Evolutionary conservation across 805 yeast species (phyloP), one percentile per base, ranked within the genome.

Genomic region (Kurtzmaniella fragi): DNA sequence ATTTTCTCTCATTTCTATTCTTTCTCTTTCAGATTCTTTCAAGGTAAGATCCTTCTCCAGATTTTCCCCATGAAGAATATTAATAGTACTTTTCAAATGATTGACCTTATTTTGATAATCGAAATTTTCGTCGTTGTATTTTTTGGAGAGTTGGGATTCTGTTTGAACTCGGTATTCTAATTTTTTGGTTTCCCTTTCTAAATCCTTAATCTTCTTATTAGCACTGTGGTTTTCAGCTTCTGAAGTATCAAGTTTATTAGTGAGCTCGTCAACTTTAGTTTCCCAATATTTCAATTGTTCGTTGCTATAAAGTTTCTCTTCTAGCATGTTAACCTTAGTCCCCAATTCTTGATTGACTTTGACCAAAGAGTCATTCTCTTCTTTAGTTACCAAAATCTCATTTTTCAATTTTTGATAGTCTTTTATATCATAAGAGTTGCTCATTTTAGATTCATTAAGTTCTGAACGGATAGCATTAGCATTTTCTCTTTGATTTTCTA

Each of bases 351-450:
- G 59, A 48, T 82, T 78, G 42, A 70, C 71, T 44, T 70, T 80
- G 20, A 73, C 75, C 32, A 84, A 53, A 1, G 83, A 73, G 49
- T 78, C 80, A 50, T 81, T 83, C 52, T 84, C 93, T 56, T 84
- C 87, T 17, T 67, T 61, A 4, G 80, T 57, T 36, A 79, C 77
- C 41, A 81, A 62, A 30, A 75, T 71, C 34, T 78, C 78, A 33
- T 74, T 73, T 42, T 79, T 54, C 27, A 67, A 48, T 13, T 52
- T 57, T 37, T 59, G 66, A 45, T 61, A 67, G 37, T 63, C 71
- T 42, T 45, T 51, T 7, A 47, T 55, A 42, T 67, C 71, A 37
- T 49, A 52, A 14, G 49, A 41, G 17, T 50, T 53, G 15, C 52
- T 56, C 27, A 45, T 41, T 49, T 49, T 59, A 17, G 67, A 60